A percentile compares a stretch with the other conserved stretches of the same genome.
These are phyloP conservation scores for Harringtonia lauricola DNA, from an alignment of 2,329 filamentous ascomycete species.

Conservation along the genomic window DNA sequence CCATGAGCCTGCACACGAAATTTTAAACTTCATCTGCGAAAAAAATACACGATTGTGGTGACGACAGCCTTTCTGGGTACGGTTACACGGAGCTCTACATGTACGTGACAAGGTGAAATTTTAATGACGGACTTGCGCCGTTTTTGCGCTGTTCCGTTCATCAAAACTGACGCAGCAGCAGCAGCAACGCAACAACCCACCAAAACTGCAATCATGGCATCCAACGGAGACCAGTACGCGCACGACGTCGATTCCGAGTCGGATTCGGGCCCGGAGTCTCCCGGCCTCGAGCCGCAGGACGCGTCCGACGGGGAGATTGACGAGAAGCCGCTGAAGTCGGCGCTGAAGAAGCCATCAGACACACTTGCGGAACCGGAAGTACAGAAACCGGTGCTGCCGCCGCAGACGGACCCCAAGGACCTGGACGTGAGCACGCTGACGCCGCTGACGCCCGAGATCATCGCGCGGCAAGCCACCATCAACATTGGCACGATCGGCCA, in stretches of 20 bases:
- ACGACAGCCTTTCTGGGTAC: background rate
- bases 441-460: conserved; percentile 91
- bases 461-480: conserved; percentile 94
- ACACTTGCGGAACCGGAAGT: conserved; percentile 40
- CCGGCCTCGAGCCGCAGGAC: conserved; percentile 42
- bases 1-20: conserved; percentile 13
- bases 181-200: background rate
- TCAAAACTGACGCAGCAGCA: background rate
- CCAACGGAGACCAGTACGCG: conserved; percentile 53
- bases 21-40: conserved; percentile 8
- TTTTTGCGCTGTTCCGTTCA: too few relatives aligned
- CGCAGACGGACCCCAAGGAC: conserved; percentile 85
- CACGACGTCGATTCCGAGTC: conserved; percentile 67
- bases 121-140: background rate
- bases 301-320: conserved; percentile 46
- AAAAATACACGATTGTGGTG: background rate
- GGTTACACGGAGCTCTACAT: background rate
- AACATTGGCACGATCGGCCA: conserved; percentile 98
- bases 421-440: conserved; percentile 72
- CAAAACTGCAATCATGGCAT: conserved; percentile 32
- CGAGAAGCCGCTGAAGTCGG: conserved; percentile 67
- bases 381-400: conserved; percentile 48
- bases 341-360: conserved; percentile 63
- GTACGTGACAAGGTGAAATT: background rate
- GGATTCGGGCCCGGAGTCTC: conserved; percentile 51